Base-by-base conservation (phyloP, 1,284 basidiomycete species). In the Fomitopsis pinicola region DNA sequence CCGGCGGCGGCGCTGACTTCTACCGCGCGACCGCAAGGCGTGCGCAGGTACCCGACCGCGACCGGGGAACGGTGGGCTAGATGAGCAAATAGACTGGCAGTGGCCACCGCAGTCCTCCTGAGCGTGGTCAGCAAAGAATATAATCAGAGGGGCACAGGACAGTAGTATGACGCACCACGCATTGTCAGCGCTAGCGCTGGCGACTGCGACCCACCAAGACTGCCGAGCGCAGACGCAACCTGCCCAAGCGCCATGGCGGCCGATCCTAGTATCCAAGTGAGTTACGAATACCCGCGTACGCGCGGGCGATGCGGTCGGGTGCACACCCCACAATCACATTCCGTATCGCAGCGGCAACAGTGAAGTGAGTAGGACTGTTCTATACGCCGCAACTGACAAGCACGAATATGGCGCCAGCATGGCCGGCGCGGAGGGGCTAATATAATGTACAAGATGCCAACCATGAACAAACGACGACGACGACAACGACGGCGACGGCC, bases 381-480 rank as follows among this genome's bases (percentile, higher is more conserved):
- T 33, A 33, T 28, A 22, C 12, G 10, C 48, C 19, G 48, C 19
- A 48, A 30, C 45, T 26, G 14, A 48, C 22, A 28, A 45, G 8
- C 45, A 48, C 48, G 48, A 50, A 30, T 33, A 33, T 30, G 30
- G 28, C 48, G 28, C 22, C 48, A 30, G 28, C 28, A 33, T 59
- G 48, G 38, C 65, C 58, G 63, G 65, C 65, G 65, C 57, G 58
- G 63, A 58, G 54, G 55, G 59, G 57, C 62, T 68, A 22, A 22
- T 22, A 68, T 68, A 68, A 61, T 65, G 64, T 68, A 68, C 67
- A 67, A 56, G 58, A 48, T 42, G 55, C 59, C 44, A 60, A 52
- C 60, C 55, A 60, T 54, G 42, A 50, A 46, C 42, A 22, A 36
- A 54, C 35, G 52, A 40, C 35, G 53, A 62, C 44, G 60, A 38